A percentile compares a stretch with the other conserved stretches of the same genome.
These are phyloP conservation scores for Xylariaceae sp. DNA, from an alignment of 2,329 filamentous ascomycete genomes.

Conservation along the genomic window DNA sequence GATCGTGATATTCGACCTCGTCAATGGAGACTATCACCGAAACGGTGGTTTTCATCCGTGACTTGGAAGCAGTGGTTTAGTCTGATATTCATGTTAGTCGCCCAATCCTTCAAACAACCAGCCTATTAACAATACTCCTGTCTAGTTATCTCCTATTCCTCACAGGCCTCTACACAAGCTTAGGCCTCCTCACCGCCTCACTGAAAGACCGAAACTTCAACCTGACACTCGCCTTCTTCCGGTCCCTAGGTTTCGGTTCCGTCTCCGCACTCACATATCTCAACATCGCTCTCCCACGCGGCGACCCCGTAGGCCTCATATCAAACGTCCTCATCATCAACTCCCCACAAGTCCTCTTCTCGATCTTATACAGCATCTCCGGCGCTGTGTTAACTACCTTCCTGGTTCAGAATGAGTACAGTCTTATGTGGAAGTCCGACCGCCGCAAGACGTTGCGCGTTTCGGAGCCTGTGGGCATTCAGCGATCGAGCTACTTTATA, in stretches of 20 bases:
- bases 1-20: constrained; percentile 1
- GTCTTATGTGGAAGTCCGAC: constrained; percentile 27
- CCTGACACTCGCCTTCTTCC: constrained; percentile 20
- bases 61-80: constrained; percentile 7
- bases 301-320: constrained; percentile 29
- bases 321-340: constrained; percentile 41
- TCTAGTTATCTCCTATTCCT: constrained; percentile 14
- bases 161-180: constrained; percentile 4
- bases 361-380: constrained; percentile 41
- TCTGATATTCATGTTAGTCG: constrained; percentile 8
- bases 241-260: constrained; percentile 28
- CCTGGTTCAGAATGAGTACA: constrained; percentile 44
- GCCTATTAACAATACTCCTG: constrained; percentile 1
- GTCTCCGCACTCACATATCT: constrained; percentile 28
- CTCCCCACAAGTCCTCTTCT: constrained; percentile 43
- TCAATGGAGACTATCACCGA: constrained; percentile 5
- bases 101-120: neutral
- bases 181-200: constrained; percentile 11
- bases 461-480: constrained; percentile 35
- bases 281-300: constrained; percentile 20
- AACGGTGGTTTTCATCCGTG: constrained; percentile 14
- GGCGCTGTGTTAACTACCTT: constrained; percentile 45
- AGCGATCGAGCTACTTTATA: constrained; percentile 42
- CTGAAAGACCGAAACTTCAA: constrained; percentile 16
- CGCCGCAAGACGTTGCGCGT: constrained; percentile 39